Conservation (phyloP, 192 early-diverging fungal species). For the Backusella psychrophila region DNA sequence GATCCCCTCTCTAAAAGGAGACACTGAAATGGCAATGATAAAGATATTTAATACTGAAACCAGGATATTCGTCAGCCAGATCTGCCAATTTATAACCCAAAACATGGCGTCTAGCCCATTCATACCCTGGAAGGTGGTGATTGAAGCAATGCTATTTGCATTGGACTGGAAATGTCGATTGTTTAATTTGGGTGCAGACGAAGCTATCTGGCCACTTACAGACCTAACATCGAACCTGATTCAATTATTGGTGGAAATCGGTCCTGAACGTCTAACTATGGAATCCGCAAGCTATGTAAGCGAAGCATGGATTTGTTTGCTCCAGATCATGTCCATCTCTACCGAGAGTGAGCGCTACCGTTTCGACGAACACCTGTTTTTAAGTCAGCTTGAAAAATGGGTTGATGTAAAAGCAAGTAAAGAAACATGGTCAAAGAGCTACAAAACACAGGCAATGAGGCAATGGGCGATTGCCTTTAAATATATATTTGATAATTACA, state of each 20-base stretch:
- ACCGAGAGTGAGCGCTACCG: neutral
- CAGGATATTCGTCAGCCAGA: neutral
- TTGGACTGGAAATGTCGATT: slow-evolving; percentile 2
- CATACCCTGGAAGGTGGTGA: neutral
- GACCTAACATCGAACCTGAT: neutral
- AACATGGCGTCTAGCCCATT: neutral
- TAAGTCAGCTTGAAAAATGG: neutral
- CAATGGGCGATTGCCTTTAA: neutral
- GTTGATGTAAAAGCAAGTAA: neutral
- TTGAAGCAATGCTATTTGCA: neutral
- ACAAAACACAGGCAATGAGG: neutral
- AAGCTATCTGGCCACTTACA: neutral
- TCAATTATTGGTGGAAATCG: neutral
- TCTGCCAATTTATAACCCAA: neutral
- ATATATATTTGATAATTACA: neutral
- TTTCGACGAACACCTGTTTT: neutral
- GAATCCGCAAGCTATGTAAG: neutral
- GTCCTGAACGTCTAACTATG: neutral
- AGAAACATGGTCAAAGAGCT: neutral
- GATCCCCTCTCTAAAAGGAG: neutral
- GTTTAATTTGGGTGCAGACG: neutral
- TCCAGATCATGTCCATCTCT: neutral
- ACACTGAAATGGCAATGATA: neutral
- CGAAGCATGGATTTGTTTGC: neutral
- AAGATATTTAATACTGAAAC: neutral